Evolutionary conservation across 352 stramenopile genomes (phyloP).

Genomic region (Pythium dissotocum): DNA sequence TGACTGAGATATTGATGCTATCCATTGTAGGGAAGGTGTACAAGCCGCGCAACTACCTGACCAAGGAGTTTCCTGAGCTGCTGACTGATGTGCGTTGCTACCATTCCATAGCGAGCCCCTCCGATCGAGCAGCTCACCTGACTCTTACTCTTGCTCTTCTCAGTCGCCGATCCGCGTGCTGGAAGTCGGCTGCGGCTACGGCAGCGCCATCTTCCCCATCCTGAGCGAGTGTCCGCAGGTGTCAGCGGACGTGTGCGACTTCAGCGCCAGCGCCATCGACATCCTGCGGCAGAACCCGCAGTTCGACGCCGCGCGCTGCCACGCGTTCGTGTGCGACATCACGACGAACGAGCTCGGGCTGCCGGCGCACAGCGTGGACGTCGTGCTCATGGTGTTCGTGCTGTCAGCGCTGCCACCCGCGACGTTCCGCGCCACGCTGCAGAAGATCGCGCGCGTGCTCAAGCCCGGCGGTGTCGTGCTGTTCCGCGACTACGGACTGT

Average conservation of each 20-base stretch:
- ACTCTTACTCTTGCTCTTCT: neutral
- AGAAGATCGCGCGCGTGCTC: conserved; percentile 56
- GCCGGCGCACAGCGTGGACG: conserved; percentile 51
- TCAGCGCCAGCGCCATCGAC: conserved; percentile 76
- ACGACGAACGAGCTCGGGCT: conserved; percentile 55
- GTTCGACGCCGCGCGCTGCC: conserved; percentile 52
- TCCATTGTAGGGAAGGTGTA: conserved; percentile 61
- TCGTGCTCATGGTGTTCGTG: conserved; percentile 86
- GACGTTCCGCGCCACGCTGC: conserved; percentile 46
- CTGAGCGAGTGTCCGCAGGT: conserved; percentile 63
- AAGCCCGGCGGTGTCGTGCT: conserved; percentile 72
- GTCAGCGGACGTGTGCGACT: conserved; percentile 77
- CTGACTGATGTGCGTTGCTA: conserved; percentile 23
- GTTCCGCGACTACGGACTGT: conserved; percentile 88
- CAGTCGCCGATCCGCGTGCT: conserved; percentile 49
- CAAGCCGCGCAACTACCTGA: conserved; percentile 81
- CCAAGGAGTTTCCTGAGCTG: conserved; percentile 83
- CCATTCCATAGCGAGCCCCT: neutral
- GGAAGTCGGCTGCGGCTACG: conserved; percentile 86
- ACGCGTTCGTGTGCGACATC: conserved; percentile 77
- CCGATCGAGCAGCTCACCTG: neutral
- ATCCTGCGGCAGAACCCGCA: conserved; percentile 57
- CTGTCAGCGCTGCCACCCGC: conserved; percentile 72
- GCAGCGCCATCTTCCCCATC: conserved; percentile 87
- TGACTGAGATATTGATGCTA: neutral